These are phyloP conservation scores for Limnomonas spitsbergensis DNA, from an alignment of 139 green algal species.

Conservation along the genomic window DNA sequence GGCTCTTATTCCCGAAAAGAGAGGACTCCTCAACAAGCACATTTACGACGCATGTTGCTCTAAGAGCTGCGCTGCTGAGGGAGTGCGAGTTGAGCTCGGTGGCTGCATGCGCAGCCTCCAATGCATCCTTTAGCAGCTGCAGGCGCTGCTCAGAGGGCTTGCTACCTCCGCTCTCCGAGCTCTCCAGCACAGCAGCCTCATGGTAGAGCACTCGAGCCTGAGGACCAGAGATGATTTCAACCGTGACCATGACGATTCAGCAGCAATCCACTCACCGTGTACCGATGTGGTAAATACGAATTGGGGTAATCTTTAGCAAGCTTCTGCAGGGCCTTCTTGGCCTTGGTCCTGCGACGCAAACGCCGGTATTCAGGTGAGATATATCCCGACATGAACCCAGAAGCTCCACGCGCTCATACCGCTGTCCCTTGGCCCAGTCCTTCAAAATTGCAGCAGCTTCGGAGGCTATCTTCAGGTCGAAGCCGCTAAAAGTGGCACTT, in stretches of 20 bases:
- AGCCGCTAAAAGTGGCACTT: background rate
- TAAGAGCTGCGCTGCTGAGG: constrained; percentile 47
- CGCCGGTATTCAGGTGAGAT: background rate
- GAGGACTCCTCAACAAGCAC: constrained; percentile 58
- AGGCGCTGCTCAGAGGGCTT: constrained; percentile 37
- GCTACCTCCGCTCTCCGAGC: constrained; percentile 6
- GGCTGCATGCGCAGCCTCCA: constrained; percentile 30
- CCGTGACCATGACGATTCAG: background rate
- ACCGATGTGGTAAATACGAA: constrained; percentile 50
- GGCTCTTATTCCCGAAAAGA: constrained; percentile 21
- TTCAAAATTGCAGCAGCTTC: background rate
- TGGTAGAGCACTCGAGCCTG: constrained; percentile 66
- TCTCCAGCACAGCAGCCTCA: constrained; percentile 49
- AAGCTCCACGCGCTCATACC: background rate
- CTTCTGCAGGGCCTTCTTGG: constrained; percentile 53
- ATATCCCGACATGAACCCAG: background rate
- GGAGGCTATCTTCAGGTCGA: background rate
- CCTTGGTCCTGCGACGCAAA: constrained; percentile 47
- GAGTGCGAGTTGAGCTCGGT: constrained; percentile 47
- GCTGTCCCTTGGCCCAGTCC: background rate
- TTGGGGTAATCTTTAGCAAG: constrained; percentile 36
- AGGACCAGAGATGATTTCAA: background rate
- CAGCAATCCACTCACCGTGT: constrained; percentile 42
- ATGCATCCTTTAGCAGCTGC: constrained; percentile 48
- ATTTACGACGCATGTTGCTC: constrained; percentile 58